Base-by-base conservation (phyloP, 148 eudicot species). In the Agrostemma githago region DNA sequence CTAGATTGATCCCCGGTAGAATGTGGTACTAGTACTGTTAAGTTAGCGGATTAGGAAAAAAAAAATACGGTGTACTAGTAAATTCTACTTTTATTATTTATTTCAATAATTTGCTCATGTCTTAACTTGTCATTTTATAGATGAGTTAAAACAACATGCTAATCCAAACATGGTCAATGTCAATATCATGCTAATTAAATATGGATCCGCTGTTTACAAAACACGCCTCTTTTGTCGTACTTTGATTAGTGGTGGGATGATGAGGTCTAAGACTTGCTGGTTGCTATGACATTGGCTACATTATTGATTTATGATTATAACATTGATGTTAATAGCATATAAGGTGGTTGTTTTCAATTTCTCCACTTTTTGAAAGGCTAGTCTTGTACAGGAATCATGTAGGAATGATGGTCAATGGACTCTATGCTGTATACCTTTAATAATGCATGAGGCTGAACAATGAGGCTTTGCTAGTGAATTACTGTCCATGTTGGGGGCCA, bases 281-380 rank as follows among this genome's bases (percentile, higher is more conserved):
- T 21, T 62, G 41, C 4, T 62, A 62, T 62, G 8, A 3, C 3
- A 8, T 61, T 20, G 68, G 44, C 44, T 65, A 65, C 34, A 17
- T 66, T n/a, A 17, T 66, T 66, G 70, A 42, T 66, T 42, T n/a
- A 53, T 66, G 70, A 66, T 66, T 51, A 66, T 66, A 17, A 42
- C 37, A 19, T 9, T 17, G 56, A 67, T 67, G 16, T 17, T 51
- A 21, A 51, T 40, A 21, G 17, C 53, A 70, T 20, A 21, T 20
- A 21, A 48, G 8, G 42, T 11, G 72, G 60, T 51, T 51, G 60
- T 34, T 70, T n/a, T 21, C 53, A 16, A 41, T 40, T 41, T 40
- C 16, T 40, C 51, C 40, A 15, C 16, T 39, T 41, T 65, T 26
- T 48, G 12, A 69, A 69, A 57, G 19, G 21, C 9, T 17, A 26